Evolutionary conservation across 257 asterid species (phyloP), one percentile per base, ranked within the genome.

Genomic region (Jaltomata sinuosa): DNA sequence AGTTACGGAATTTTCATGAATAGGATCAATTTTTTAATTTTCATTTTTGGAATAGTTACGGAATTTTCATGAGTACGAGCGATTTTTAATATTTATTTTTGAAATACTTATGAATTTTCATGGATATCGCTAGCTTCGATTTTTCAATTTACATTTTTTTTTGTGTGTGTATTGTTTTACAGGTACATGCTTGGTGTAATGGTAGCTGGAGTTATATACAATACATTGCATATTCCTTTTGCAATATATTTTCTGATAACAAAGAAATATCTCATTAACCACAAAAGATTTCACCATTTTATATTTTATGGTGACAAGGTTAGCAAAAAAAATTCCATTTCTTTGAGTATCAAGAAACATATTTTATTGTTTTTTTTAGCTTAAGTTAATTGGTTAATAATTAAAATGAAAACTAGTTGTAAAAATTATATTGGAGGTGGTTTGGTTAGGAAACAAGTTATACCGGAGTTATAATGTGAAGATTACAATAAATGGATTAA

Each of bases 301-400:
- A 62, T 67, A 29, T 85, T 85, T 36, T 85, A 64, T 36, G 84
- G 84, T 16, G 84, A 85, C 9, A 80, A 84, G 87, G 84, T 84
- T 11, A 36, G 19, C 11, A 52, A 31, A 0, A 8, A 32, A 1
- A 1, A 32, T 32, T 21, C 2, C 22, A 11, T 55, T 55, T 55
- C 5, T 55, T 38, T n/a, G 69, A 11, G 21, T 27, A 12, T 71
- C n/a, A 5, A 71, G 21, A 19, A 32, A 34, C 8, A 31, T 21
- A 21, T 11, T 52, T 36, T 3, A 3, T 18, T 1, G 61, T 80
- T 15, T 50, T 78, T 19, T 14, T 4, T 4, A 34, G 5, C 15
- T 59, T 25, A 29, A 18, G 15, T n/a, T n/a, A n/a, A n/a, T n/a
- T n/a, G n/a, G n/a, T n/a, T n/a, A n/a, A n/a, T n/a, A n/a, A n/a